These are phyloP conservation scores for Candida hungchunana DNA, from an alignment of 805 yeast genomes.

Conservation along the genomic window DNA sequence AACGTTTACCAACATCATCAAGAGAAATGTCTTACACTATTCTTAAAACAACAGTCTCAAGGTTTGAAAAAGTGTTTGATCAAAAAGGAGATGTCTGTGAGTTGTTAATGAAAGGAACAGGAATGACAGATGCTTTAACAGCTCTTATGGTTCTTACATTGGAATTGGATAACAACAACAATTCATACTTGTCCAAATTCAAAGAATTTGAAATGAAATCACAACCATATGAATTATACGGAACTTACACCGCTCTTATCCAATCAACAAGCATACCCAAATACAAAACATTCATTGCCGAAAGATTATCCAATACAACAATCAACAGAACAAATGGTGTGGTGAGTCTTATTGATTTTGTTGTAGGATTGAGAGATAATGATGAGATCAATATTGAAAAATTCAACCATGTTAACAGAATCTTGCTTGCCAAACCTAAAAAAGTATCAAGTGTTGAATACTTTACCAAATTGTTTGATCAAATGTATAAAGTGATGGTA, in stretches of 20 bases:
- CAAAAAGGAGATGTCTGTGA: constrained; percentile 33
- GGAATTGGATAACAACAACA: constrained; percentile 25
- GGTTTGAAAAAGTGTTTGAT: constrained; percentile 24
- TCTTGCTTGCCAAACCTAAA: constrained; percentile 62
- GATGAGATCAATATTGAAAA: constrained; percentile 66
- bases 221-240: constrained; percentile 66
- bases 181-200: constrained; percentile 10
- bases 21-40: too few species aligned
- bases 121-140: constrained; percentile 56
- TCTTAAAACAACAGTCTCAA: constrained; percentile 14
- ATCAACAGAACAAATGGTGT: constrained; percentile 66
- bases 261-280: constrained; percentile 43
- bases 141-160: constrained; percentile 42
- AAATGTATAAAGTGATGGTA: constrained; percentile 55
- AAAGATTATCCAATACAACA: constrained; percentile 50
- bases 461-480: constrained; percentile 55
- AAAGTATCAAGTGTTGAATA: constrained; percentile 44
- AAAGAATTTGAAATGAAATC: constrained; percentile 37
- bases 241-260: constrained; percentile 54
- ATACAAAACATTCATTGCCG: constrained; percentile 44
- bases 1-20: constrained; percentile 6
- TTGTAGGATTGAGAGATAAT: constrained; percentile 70
- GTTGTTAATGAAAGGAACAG: constrained; percentile 59
- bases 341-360: constrained; percentile 65
- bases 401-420: constrained; percentile 60